Conservation (phyloP, 768 basidiomycete species). For the Thelephora aurantiotincta region DNA sequence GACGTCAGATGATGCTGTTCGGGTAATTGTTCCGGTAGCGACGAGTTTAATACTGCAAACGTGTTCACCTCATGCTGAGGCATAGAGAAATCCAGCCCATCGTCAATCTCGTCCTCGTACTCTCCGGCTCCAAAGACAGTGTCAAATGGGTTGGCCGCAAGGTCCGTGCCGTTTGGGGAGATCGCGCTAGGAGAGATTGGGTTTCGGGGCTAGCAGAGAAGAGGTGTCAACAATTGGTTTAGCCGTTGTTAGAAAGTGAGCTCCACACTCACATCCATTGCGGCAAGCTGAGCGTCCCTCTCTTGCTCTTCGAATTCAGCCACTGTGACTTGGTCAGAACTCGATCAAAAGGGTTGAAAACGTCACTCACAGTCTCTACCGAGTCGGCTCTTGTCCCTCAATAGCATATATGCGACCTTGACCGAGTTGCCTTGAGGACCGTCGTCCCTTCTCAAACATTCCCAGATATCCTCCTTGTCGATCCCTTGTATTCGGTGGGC, state of each 20-base stretch:
- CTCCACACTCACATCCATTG: slow-evolving; percentile 55
- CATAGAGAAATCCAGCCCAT: slow-evolving; percentile 33
- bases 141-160: slow-evolving; percentile 73
- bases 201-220: slow-evolving; percentile 43
- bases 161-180: slow-evolving; percentile 44
- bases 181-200: slow-evolving; percentile 50
- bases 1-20: slow-evolving; percentile 63
- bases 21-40: slow-evolving; percentile 47
- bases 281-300: slow-evolving; percentile 64
- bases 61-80: slow-evolving; percentile 37
- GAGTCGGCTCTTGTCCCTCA: slow-evolving; percentile 76
- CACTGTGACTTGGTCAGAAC: slow-evolving; percentile 24
- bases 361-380: slow-evolving; percentile 67
- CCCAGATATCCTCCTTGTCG: slow-evolving; percentile 77
- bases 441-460: slow-evolving; percentile 69
- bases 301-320: slow-evolving; percentile 77
- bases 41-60: slow-evolving; percentile 84
- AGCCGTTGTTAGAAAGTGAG: background rate
- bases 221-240: slow-evolving; percentile 5
- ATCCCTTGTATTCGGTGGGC: slow-evolving; percentile 58
- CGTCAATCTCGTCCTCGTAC: slow-evolving; percentile 44
- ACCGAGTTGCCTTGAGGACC: slow-evolving; percentile 83
- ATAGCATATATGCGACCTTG: slow-evolving; percentile 91
- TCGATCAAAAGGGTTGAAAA: background rate
- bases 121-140: slow-evolving; percentile 47